These are phyloP conservation scores for Chondrostereum purpureum DNA, from an alignment of 1,284 basidiomycete genomes.

Conservation along the genomic window DNA sequence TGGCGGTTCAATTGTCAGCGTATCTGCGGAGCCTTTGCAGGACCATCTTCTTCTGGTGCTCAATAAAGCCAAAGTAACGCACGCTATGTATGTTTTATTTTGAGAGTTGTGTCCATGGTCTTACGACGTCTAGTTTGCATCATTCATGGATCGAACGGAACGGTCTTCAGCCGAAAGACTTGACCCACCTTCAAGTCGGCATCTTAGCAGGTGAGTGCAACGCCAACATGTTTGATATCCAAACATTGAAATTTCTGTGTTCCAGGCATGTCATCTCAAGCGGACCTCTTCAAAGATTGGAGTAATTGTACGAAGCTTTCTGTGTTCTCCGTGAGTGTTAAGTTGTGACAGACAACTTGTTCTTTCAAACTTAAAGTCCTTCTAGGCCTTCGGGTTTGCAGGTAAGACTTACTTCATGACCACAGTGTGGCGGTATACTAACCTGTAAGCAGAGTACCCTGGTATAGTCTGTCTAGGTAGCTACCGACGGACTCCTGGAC, in stretches of 20 bases:
- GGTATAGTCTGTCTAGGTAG: background rate
- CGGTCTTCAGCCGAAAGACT: conserved; percentile 4
- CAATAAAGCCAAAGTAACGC: conserved; percentile 2
- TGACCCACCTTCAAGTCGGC: conserved; percentile 2
- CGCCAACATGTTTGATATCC: no score
- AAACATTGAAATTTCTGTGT: no score
- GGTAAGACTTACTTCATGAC: no score
- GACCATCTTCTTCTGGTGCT: conserved; percentile 1
- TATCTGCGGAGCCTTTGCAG: conserved; percentile 12
- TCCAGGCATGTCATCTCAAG: conserved; percentile 4
- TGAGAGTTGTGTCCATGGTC: no score
- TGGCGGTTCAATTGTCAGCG: conserved; percentile 23
- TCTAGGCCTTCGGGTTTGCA: no score
- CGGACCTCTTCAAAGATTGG: conserved; percentile 3
- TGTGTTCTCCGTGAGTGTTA: background rate
- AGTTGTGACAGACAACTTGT: no score
- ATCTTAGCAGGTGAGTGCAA: conserved; percentile 5
- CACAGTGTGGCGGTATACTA: background rate
- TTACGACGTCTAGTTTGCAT: conserved; percentile 2
- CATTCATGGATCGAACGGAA: conserved; percentile 6
- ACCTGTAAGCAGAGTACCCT: conserved; percentile 1
- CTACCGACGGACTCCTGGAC: background rate
- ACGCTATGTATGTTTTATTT: conserved; percentile 5
- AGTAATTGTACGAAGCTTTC: background rate
- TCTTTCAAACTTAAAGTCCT: no score